Evolutionary conservation across 2,329 filamentous ascomycete genomes (phyloP), one percentile per base, ranked within the genome.

Genomic region (Cercospora janseana): DNA sequence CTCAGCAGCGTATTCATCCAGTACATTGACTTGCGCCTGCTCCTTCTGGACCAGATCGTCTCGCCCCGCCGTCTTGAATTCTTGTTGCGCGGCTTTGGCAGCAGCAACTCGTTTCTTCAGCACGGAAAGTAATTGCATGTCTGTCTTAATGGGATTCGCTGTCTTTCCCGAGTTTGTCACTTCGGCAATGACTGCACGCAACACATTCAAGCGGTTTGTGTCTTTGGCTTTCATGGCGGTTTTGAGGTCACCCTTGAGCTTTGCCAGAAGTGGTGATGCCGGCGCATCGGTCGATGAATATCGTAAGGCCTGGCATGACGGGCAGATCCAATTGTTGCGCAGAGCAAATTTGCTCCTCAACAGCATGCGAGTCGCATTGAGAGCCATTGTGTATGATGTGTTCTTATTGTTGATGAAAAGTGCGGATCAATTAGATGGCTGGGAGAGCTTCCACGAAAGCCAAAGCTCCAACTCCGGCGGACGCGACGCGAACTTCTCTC

Each of bases 121-220:
- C 41, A 91, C 73, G 6, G 76, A 72, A 21, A 89, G 79, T 48
- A 92, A 75, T 63, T 86, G 80, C 56, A 79, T 76, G 67, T 92
- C 86, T 16, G 81, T 87, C 47, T 73, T 75, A 63, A 91, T 80
- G n/a, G 87, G 87, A 29, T 72, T 75, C 29, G 77, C 65, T 10
- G 86, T 88, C 71, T 91, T 91, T 66, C 82, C 85, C 26, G 85
- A 83, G 69, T 90, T 91, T 60, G 84, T 82, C 54, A 86, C 82
- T 55, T 85, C 79, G 24, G 85, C 76, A 57, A 91, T 77, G 55
- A 91, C 72, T 31, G 77, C 69, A 59, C 87, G 85, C 41, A 92
- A 77, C 28, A 88, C 86, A 29, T 79, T 72, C 20, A 91, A 79
- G 2, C 85, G 81, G 20, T 80, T 73, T 20, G 70, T 73, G 62